Evolutionary conservation across 495 filamentous ascomycete species (phyloP).

Genomic region (Baudoinia panamericana): DNA sequence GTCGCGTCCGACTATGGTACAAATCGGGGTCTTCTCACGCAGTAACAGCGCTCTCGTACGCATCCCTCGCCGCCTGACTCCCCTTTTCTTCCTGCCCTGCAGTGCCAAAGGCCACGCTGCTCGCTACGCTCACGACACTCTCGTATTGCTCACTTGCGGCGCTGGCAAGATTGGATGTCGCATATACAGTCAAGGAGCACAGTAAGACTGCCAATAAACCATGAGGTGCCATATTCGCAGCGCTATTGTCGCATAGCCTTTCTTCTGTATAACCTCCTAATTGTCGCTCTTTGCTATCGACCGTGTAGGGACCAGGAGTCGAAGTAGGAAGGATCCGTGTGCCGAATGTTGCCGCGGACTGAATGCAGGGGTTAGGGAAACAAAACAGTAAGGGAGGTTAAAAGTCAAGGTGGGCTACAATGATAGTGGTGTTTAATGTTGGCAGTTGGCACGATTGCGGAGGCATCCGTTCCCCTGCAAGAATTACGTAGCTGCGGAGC

Average conservation of each 20-base stretch:
- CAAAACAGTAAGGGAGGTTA: neutral
- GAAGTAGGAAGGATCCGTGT: no score
- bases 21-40: conserved; percentile 41
- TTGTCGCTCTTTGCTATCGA: no score
- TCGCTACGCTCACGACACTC: conserved; percentile 44
- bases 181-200: no score
- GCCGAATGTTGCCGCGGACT: conserved; percentile 35
- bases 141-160: conserved; percentile 44
- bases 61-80: conserved; percentile 40
- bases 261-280: no score
- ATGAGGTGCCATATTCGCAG: conserved; percentile 38
- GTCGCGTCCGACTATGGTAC: neutral
- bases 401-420: conserved; percentile 37
- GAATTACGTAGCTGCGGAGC: no score
- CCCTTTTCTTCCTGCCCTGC: conserved; percentile 38
- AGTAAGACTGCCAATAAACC: no score
- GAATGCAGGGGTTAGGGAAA: no score
- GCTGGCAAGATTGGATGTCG: conserved; percentile 28
- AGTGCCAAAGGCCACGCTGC: conserved; percentile 44
- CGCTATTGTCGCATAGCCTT: conserved; percentile 38
- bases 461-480: conserved; percentile 9
- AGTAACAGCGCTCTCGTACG: conserved; percentile 46
- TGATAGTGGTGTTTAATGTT: conserved; percentile 34
- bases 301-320: no score
- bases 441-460: conserved; percentile 11